Evolutionary conservation across 1,284 basidiomycete species (phyloP).

Genomic region (Moesziomyces sp.): DNA sequence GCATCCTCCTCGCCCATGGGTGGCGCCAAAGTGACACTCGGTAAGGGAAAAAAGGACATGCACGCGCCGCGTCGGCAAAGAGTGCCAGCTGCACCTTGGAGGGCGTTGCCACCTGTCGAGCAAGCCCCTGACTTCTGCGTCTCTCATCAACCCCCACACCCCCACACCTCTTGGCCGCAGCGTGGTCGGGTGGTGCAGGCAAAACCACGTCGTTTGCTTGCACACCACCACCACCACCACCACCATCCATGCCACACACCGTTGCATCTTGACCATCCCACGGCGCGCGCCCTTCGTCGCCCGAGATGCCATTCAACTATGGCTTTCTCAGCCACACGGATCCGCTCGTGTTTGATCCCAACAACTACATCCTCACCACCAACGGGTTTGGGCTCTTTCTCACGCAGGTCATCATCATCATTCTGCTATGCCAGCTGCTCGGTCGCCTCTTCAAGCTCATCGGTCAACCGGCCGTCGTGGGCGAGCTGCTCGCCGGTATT

Average conservation of each 20-base stretch:
- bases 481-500: slow-evolving; percentile 53
- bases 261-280: neutral
- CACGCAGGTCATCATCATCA: slow-evolving; percentile 50
- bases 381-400: slow-evolving; percentile 54
- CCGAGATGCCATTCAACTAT: slow-evolving; percentile 25
- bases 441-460: slow-evolving; percentile 41
- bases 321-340: slow-evolving; percentile 48
- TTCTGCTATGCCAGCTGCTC: slow-evolving; percentile 44
- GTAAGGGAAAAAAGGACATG: too few species aligned
- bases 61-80: too few species aligned
- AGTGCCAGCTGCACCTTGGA: too few species aligned
- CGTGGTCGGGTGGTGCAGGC: neutral
- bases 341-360: slow-evolving; percentile 43
- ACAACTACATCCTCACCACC: slow-evolving; percentile 36
- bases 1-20: too few species aligned
- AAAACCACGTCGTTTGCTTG: neutral
- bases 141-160: neutral
- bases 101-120: neutral
- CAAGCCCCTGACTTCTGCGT: neutral
- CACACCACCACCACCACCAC: neutral
- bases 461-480: slow-evolving; percentile 49
- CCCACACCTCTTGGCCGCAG: neutral
- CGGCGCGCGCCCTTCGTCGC: too few species aligned
- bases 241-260: neutral
- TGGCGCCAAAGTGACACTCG: too few species aligned